phyloP scores from a whole-genome alignment of 257 asterid species.

The Solanum infundibuliforme region DNA sequence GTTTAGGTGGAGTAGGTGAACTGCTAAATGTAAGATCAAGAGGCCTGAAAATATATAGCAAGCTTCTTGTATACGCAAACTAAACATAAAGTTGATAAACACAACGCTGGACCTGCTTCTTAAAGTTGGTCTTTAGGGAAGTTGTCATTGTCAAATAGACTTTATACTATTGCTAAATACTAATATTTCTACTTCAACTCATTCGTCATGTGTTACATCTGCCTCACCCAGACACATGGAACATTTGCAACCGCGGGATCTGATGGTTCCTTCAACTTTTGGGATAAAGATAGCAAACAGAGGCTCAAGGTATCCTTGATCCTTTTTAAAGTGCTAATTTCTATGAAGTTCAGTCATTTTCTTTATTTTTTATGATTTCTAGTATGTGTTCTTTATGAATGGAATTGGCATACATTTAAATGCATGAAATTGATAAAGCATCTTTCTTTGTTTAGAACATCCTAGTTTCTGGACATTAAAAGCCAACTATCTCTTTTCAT shows the following conservation, averaged over 20 bases:
- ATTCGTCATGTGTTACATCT: background rate
- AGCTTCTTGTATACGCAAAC: background rate
- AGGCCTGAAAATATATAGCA: background rate
- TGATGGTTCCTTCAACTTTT: slow-evolving; percentile 88
- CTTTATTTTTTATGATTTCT: background rate
- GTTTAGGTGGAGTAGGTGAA: background rate
- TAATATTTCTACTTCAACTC: background rate
- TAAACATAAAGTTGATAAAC: background rate
- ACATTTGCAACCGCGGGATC: slow-evolving; percentile 96
- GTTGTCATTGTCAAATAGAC: background rate
- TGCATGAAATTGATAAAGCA: background rate
- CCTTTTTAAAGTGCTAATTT: background rate
- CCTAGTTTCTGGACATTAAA: background rate
- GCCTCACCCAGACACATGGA: slow-evolving; percentile 53
- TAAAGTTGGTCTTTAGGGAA: background rate
- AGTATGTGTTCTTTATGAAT: background rate
- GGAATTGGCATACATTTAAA: background rate
- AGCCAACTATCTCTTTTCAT: background rate
- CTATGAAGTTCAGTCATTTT: background rate
- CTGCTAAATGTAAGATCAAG: background rate
- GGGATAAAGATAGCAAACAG: slow-evolving; percentile 99
- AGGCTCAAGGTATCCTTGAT: slow-evolving; percentile 61
- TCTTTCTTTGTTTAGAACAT: background rate
- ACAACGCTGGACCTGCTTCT: background rate
- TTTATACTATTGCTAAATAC: background rate